Percentiles rank a stretch among this genome's conserved stretches.
phyloP scores from a whole-genome alignment of 257 asterid genomes.

The Gardenia jasminoides region DNA sequence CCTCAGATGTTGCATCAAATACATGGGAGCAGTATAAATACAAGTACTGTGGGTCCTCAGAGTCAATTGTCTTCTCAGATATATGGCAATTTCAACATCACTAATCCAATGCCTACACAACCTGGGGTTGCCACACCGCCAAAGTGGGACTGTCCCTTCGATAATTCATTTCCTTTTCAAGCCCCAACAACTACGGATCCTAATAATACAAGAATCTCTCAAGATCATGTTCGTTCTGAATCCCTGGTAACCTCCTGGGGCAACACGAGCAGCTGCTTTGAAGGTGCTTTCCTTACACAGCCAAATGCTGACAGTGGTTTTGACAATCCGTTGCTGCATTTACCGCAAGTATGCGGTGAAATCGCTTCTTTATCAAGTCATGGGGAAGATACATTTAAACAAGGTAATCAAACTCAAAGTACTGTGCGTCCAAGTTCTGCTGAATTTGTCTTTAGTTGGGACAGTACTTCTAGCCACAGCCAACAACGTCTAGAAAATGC shows the following conservation, averaged over 20 bases:
- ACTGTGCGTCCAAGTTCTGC: conserved; percentile 16
- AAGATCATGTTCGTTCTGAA: conserved; percentile 30
- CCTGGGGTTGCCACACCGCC: conserved; percentile 23
- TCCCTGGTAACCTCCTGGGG: conserved; percentile 23
- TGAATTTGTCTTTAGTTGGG: conserved; percentile 30
- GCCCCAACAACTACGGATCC: conserved; percentile 29
- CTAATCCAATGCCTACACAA: conserved; percentile 21
- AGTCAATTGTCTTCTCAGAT: conserved; percentile 37
- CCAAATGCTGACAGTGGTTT: background rate
- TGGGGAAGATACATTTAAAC: conserved; percentile 29
- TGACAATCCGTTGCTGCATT: background rate
- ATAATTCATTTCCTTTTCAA: conserved; percentile 26
- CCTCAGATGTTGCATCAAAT: conserved; percentile 22
- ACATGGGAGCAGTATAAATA: conserved; percentile 3
- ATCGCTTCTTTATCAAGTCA: background rate
- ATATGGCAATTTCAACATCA: conserved; percentile 23
- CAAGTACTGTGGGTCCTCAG: conserved; percentile 24
- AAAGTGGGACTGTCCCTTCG: conserved; percentile 13
- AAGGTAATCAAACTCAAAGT: conserved; percentile 29
- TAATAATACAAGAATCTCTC: conserved; percentile 21
- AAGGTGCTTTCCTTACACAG: conserved; percentile 5
- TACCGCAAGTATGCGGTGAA: background rate
- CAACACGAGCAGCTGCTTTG: background rate
- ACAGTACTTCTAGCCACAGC: conserved; percentile 23
- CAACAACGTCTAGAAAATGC: conserved; percentile 31